Evolutionary conservation across 148 eudicot genomes (phyloP).

Genomic region (Simmondsia chinensis): DNA sequence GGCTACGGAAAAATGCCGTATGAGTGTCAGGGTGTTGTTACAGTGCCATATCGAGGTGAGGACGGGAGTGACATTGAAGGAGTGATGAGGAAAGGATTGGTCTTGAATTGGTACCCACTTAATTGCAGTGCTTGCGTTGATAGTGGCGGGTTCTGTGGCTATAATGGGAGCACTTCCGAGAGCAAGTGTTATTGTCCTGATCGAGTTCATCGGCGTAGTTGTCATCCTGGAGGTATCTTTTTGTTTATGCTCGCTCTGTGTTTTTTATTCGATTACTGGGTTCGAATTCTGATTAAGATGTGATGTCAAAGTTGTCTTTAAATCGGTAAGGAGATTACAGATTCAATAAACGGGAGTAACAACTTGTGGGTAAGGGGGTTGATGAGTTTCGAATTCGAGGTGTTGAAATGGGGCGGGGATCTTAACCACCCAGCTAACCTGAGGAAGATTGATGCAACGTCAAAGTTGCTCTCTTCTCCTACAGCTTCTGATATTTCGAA

Average conservation of each 20-base stretch:
- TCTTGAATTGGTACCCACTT: conserved; percentile 5
- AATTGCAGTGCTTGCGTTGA: conserved; percentile 11
- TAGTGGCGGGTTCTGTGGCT: conserved; percentile 17
- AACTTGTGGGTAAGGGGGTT: no score
- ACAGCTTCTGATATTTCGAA: no score
- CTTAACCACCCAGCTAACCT: no score
- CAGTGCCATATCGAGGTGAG: conserved; percentile 11
- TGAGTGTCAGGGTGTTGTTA: conserved; percentile 12
- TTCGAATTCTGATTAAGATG: no score
- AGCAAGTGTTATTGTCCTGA: conserved; percentile 16
- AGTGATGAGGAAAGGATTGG: conserved; percentile 7
- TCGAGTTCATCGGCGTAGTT: conserved; percentile 7
- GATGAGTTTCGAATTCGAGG: no score
- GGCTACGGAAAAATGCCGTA: conserved; percentile 7
- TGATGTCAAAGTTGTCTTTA: no score
- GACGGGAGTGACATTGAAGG: not conserved
- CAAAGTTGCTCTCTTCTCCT: no score
- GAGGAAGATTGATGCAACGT: no score
- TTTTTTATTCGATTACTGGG: no score
- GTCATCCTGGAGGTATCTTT: conserved; percentile 6
- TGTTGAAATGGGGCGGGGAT: no score
- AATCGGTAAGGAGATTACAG: no score
- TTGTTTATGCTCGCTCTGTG: not conserved
- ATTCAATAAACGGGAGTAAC: no score
- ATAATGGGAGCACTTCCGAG: conserved; percentile 4